These are phyloP conservation scores for Trichoderma sp. DNA, from an alignment of 2,329 filamentous ascomycete species.

Conservation along the genomic window DNA sequence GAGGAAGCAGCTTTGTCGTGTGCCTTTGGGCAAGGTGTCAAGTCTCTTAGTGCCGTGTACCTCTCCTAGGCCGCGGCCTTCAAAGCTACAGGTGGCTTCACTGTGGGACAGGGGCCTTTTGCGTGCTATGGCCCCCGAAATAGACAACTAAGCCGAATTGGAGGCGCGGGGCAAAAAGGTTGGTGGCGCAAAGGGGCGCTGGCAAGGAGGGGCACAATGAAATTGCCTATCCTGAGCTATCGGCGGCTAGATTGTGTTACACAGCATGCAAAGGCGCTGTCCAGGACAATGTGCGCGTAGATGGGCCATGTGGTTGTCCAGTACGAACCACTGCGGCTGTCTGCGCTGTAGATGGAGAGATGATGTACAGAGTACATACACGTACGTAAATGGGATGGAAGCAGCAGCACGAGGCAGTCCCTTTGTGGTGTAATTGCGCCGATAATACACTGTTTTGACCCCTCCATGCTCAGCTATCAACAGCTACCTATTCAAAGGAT, in stretches of 20 bases:
- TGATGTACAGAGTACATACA: too few relatives aligned
- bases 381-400: not conserved
- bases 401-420: not conserved
- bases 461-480: not conserved
- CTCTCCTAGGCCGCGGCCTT: not conserved
- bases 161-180: conserved; percentile 32
- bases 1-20: conserved; percentile 30
- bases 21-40: conserved; percentile 42
- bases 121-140: conserved; percentile 10
- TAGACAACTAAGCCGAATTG: conserved; percentile 25
- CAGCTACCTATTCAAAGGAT: not conserved
- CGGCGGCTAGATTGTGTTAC: not conserved
- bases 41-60: conserved; percentile 18
- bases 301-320: not conserved
- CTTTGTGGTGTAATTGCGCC: conserved; percentile 3
- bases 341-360: not conserved
- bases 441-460: not conserved
- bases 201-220: conserved; percentile 5
- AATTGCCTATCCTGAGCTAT: not conserved
- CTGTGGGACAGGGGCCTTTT: conserved; percentile 32
- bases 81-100: conserved; percentile 25
- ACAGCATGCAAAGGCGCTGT: not conserved
- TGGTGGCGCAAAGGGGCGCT: conserved; percentile 3
- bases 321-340: not conserved
- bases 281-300: not conserved